Conservation (phyloP, 2,329 filamentous ascomycete species). For the Chalara sp. region DNA sequence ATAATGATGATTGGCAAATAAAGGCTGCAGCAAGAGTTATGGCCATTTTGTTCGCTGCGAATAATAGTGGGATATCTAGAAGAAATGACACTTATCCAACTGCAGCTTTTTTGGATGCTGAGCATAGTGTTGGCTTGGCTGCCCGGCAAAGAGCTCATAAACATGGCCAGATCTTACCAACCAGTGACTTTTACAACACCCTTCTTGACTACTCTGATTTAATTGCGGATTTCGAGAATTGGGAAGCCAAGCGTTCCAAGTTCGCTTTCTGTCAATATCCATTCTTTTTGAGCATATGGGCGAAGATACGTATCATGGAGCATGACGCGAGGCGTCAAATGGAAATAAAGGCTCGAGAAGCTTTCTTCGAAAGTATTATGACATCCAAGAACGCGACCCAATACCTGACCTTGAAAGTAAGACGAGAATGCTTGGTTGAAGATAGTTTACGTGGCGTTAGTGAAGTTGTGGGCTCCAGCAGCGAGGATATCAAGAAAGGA, state of each 20-base stretch:
- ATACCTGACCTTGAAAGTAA: constrained; percentile 69
- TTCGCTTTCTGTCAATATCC: constrained; percentile 92
- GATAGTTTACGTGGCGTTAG: constrained; percentile 82
- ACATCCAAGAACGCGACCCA: constrained; percentile 67
- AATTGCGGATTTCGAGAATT: constrained; percentile 77
- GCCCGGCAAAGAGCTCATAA: constrained; percentile 35
- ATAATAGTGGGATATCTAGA: constrained; percentile 46
- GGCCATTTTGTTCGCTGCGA: constrained; percentile 75
- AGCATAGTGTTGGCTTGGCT: constrained; percentile 31
- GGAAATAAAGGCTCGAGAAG: constrained; percentile 80
- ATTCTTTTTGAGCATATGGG: constrained; percentile 84
- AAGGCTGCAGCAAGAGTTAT: constrained; percentile 74
- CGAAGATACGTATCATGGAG: constrained; percentile 86
- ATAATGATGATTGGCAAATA: constrained; percentile 85
- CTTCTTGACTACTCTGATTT: constrained; percentile 82
- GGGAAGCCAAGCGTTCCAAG: constrained; percentile 67
- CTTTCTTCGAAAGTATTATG: constrained; percentile 86
- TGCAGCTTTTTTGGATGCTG: constrained; percentile 26
- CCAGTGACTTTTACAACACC: constrained; percentile 82
- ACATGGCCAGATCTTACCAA: constrained; percentile 64
- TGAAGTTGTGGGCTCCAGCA: constrained; percentile 72
- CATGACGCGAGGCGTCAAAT: constrained; percentile 84
- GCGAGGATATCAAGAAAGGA: constrained; percentile 86
- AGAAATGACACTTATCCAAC: constrained; percentile 31
- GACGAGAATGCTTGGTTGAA: constrained; percentile 80